Conservation (phyloP, 2,329 filamentous ascomycete genomes). For the Epichloe gansuensis region DNA sequence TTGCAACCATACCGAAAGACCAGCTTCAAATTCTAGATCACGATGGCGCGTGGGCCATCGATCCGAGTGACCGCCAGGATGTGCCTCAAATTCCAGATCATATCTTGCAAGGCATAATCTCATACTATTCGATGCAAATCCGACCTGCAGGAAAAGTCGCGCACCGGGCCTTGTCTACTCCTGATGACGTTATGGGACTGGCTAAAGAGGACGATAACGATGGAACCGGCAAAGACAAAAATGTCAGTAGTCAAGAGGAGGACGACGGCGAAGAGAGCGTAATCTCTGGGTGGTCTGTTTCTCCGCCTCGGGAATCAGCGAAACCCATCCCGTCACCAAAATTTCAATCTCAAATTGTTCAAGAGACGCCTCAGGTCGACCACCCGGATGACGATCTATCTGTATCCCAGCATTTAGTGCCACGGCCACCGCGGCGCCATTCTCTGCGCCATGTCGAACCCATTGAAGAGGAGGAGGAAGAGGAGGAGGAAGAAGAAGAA, state of each 20-base stretch:
- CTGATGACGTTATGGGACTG: not conserved
- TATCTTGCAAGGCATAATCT: conserved; percentile 21
- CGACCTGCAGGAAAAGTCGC: not conserved
- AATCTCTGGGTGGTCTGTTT: conserved; percentile 11
- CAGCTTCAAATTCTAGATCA: conserved; percentile 26
- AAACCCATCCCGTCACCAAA: not conserved
- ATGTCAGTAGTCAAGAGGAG: not conserved
- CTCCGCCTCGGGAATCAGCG: conserved; percentile 6
- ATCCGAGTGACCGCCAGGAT: conserved; percentile 13
- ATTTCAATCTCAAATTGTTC: conserved; percentile 11
- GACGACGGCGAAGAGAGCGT: not conserved
- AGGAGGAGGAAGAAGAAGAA: conserved; percentile 19
- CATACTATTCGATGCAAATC: conserved; percentile 9
- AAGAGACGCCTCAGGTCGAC: conserved; percentile 13
- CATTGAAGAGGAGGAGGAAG: not conserved
- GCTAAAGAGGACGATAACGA: not conserved
- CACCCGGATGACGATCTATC: not conserved
- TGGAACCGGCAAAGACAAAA: not conserved
- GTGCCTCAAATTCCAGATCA: conserved; percentile 22
- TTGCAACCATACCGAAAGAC: conserved; percentile 24
- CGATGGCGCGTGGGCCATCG: conserved; percentile 24
- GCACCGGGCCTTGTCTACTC: not conserved
- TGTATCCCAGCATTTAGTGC: not conserved
- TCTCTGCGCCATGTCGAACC: not conserved
- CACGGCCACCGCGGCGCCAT: not conserved